phyloP scores from a whole-genome alignment of 371 early-diverging fungal genomes.

The Apophysomyces variabilis region DNA sequence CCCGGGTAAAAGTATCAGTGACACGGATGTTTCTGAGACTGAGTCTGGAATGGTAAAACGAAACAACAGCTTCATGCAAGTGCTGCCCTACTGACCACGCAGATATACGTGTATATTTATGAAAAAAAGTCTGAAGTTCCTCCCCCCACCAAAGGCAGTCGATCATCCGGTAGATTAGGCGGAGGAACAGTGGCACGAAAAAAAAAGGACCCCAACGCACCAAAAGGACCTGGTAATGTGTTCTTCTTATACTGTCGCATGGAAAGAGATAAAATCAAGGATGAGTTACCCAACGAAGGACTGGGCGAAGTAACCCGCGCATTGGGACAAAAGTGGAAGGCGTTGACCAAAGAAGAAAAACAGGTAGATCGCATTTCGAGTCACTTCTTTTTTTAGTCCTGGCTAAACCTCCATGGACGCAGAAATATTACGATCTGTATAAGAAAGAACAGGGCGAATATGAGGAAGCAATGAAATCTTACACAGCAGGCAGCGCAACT shows the following conservation, averaged over 20 bases:
- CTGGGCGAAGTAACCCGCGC: conserved; percentile 50
- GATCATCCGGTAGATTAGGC: neutral
- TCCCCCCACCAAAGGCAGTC: conserved; percentile 24
- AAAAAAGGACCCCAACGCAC: conserved; percentile 65
- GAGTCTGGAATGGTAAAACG: conserved; percentile 49
- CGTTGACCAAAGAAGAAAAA: conserved; percentile 46
- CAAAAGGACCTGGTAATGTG: conserved; percentile 65
- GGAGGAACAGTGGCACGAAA: conserved; percentile 27
- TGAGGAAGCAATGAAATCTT: conserved; percentile 46
- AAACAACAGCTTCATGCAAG: conserved; percentile 25
- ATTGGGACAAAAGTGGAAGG: conserved; percentile 55
- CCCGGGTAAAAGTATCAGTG: conserved; percentile 4
- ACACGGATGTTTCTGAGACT: conserved; percentile 52
- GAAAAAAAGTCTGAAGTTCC: conserved; percentile 22
- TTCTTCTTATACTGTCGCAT: conserved; percentile 64
- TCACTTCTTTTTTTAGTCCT: neutral
- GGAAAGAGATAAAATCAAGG: conserved; percentile 57
- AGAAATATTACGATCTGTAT: conserved; percentile 53
- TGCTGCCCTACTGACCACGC: conserved; percentile 21
- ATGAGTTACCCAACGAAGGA: conserved; percentile 51
- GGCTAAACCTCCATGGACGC: neutral
- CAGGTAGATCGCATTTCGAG: conserved; percentile 23
- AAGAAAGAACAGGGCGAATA: conserved; percentile 48
- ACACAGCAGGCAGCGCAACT: conserved; percentile 21
- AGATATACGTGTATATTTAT: neutral